These are phyloP conservation scores for Monilinia aucupariae DNA, from an alignment of 2,329 filamentous ascomycete species.

Conservation along the genomic window DNA sequence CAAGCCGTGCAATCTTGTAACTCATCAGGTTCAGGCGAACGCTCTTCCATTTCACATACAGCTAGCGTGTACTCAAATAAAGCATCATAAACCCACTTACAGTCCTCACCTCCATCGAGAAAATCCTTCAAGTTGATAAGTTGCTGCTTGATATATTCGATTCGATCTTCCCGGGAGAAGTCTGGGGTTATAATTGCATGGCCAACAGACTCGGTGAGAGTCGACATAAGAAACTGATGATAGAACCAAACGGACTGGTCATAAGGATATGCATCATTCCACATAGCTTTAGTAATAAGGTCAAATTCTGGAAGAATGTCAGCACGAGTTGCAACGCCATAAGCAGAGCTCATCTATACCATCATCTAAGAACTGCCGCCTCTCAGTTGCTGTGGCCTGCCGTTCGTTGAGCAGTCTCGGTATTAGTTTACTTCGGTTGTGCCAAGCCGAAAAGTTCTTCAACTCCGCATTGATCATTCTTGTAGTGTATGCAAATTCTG, in stretches of 20 bases:
- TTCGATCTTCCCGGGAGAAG: constrained; percentile 55
- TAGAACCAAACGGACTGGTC: constrained; percentile 98
- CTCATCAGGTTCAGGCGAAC: constrained; percentile 39
- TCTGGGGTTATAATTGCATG: constrained; percentile 57
- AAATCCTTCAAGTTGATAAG: constrained; percentile 67
- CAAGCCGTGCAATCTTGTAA: constrained; percentile 32
- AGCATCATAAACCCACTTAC: constrained; percentile 87
- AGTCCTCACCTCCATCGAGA: constrained; percentile 59
- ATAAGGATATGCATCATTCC: constrained; percentile 69
- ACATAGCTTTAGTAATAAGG: constrained; percentile 67
- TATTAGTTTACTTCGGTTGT: constrained; percentile 81
- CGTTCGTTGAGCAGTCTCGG: constrained; percentile 68
- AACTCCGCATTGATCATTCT: constrained; percentile 80
- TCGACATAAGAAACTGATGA: constrained; percentile 78
- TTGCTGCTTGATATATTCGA: constrained; percentile 62
- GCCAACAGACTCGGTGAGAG: constrained; percentile 49
- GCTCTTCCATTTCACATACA: constrained; percentile 49
- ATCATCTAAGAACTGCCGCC: constrained; percentile 65
- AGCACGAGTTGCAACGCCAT: constrained; percentile 15
- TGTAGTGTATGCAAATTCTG: constrained; percentile 85
- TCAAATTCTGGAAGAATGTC: constrained; percentile 56
- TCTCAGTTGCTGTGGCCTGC: constrained; percentile 53
- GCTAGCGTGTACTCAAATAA: constrained; percentile 67
- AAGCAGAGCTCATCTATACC: constrained; percentile 41
- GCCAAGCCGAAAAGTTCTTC: constrained; percentile 97